Conservation (phyloP, 2,329 filamentous ascomycete genomes). For the Aspergillus luchuensis region DNA sequence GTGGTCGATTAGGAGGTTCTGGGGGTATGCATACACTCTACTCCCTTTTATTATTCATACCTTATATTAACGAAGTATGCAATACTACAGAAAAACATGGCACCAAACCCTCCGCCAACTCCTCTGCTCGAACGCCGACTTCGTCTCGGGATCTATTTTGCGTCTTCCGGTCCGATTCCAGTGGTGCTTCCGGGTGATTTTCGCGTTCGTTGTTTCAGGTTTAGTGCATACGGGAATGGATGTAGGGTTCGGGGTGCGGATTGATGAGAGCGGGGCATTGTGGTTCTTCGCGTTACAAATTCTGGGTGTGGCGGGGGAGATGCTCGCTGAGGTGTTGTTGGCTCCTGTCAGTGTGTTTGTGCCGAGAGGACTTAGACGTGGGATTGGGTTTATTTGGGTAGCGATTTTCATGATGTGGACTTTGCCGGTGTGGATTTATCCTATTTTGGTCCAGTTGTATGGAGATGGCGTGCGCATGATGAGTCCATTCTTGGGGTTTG, state of each 20-base stretch:
- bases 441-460: slow-evolving; percentile 19
- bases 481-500: slow-evolving; percentile 19
- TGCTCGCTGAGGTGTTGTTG: not conserved
- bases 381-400: slow-evolving; percentile 23
- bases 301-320: slow-evolving; percentile 15
- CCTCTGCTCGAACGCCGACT: slow-evolving; percentile 19
- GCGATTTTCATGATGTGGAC: slow-evolving; percentile 18
- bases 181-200: not conserved
- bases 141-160: slow-evolving; percentile 12
- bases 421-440: slow-evolving; percentile 24
- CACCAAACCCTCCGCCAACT: slow-evolving; percentile 24
- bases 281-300: slow-evolving; percentile 25
- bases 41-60: not conserved
- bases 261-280: slow-evolving; percentile 15
- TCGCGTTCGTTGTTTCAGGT: slow-evolving; percentile 21
- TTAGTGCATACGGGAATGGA: slow-evolving; percentile 23
- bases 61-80: not conserved
- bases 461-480: slow-evolving; percentile 18
- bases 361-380: not conserved
- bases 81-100: slow-evolving; percentile 17
- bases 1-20: slow-evolving; percentile 19
- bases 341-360: not conserved
- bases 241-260: slow-evolving; percentile 19
- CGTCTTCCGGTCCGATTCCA: slow-evolving; percentile 7
- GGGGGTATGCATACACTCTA: slow-evolving; percentile 18